Base-by-base conservation (phyloP, 2,329 filamentous ascomycete genomes). In the Fusarium bulbicola region DNA sequence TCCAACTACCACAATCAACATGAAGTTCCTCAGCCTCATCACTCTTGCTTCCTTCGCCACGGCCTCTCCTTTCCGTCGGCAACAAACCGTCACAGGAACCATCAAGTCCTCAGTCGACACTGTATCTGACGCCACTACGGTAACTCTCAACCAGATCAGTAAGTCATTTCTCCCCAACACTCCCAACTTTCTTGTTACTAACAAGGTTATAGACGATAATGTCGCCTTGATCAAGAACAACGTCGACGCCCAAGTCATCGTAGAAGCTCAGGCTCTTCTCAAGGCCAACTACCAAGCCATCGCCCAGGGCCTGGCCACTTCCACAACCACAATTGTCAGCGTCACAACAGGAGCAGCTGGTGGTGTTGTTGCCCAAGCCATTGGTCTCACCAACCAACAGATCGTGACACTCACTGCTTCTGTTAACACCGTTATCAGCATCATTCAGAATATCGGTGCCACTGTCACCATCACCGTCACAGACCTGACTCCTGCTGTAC, bases 21-120 rank as follows among this genome's bases (percentile, higher is more conserved):
- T 74, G 72, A 74, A 72, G 68, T 72, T 74, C 28, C 50, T 74
- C 12, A 61, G 32, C n/a, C 39, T 74, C 8, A 18, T 74, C 26
- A 56, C 60, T 30, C 52, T 69, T 28, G 68, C 42, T 15, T 72
- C 72, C 12, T 56, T 74, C 13, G 72, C 54, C 45, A 30, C 62
- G 45, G 72, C 72, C 7, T 46, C 59, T 9, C 72, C 72, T 18
- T 32, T 61, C 26, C 40, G 57, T 3, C 60, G 69, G 24, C 68
- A 74, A 15, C 57, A 65, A 40, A 66, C 71, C 3, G 46, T 65
- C 15, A 32, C 47, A 32, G 59, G 72, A 53, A 50, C 46, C 16
- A 54, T 74, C 39, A 16, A 46, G 21, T 6, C 13, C 4, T 50
- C 68, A 1, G 37, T 72, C 10, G 10, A 13, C 18, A 26, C 12